phyloP scores from a whole-genome alignment of 805 yeast genomes.

The Wickerhamomyces kurtzmanii region DNA sequence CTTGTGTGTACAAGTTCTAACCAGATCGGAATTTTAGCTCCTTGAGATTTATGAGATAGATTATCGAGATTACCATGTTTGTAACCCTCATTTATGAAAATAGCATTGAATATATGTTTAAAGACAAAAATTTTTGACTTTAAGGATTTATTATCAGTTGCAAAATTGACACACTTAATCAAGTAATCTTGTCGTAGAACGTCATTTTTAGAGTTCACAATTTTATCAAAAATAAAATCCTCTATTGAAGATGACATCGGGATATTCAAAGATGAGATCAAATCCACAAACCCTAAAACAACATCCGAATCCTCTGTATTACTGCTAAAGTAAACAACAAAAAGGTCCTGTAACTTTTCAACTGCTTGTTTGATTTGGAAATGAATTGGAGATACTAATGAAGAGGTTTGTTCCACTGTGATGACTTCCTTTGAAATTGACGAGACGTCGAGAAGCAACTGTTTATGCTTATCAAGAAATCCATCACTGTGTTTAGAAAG shows the following conservation, averaged over 20 bases:
- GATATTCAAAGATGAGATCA: conserved; percentile 33
- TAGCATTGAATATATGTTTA: conserved; percentile 54
- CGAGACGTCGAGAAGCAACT: conserved; percentile 31
- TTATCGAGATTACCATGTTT: conserved; percentile 34
- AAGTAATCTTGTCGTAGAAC: conserved; percentile 41
- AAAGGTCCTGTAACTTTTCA: conserved; percentile 44
- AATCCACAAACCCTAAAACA: conserved; percentile 30
- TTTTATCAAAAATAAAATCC: conserved; percentile 43
- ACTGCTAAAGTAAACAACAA: conserved; percentile 25
- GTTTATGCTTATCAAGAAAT: conserved; percentile 51
- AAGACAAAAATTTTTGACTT: conserved; percentile 54
- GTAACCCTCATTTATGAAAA: conserved; percentile 52
- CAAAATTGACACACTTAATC: conserved; percentile 37
- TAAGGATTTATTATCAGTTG: conserved; percentile 33
- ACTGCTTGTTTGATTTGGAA: conserved; percentile 67
- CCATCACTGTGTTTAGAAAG: conserved; percentile 36
- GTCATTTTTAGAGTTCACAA: conserved; percentile 42
- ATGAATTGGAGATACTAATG: conserved; percentile 49
- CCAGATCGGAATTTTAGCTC: conserved; percentile 42
- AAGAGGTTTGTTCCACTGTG: conserved; percentile 26
- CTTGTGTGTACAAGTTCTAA: conserved; percentile 46
- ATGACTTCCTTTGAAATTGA: conserved; percentile 33
- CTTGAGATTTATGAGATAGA: conserved; percentile 26
- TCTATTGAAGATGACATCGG: conserved; percentile 38
- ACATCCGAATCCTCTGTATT: conserved; percentile 25